These are phyloP conservation scores for Westerdykella aurantiaca DNA, from an alignment of 2,329 filamentous ascomycete species.

Conservation along the genomic window DNA sequence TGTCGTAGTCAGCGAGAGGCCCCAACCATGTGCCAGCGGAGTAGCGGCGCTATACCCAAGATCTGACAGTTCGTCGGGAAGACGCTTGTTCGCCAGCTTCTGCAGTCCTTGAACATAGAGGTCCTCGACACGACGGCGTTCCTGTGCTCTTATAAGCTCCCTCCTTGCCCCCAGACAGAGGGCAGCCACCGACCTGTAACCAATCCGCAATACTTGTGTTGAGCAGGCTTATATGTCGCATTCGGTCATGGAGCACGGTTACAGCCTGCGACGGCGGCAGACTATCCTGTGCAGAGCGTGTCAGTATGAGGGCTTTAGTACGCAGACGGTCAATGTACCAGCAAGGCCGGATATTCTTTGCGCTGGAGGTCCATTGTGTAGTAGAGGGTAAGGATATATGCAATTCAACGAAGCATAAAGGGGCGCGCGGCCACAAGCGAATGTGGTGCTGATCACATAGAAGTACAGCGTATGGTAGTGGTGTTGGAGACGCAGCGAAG, in stretches of 20 bases:
- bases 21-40: neutral
- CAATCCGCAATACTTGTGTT: constrained; percentile 93
- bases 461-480: constrained; percentile 22
- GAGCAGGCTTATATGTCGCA: constrained; percentile 78
- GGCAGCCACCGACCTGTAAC: constrained; percentile 67
- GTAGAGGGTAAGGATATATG: constrained; percentile 6
- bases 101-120: constrained; percentile 76
- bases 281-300: constrained; percentile 54
- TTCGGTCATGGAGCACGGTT: constrained; percentile 73
- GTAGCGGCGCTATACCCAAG: constrained; percentile 65
- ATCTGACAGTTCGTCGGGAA: constrained; percentile 70
- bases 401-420: neutral
- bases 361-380: constrained; percentile 60
- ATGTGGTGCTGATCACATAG: constrained; percentile 24
- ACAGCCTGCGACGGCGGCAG: constrained; percentile 80
- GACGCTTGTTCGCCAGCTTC: constrained; percentile 69
- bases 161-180: constrained; percentile 2
- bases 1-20: constrained; percentile 40
- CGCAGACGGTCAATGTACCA: constrained; percentile 58
- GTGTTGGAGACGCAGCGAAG: neutral
- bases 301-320: constrained; percentile 23
- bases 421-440: constrained; percentile 24
- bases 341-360: constrained; percentile 87
- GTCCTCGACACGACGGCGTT: constrained; percentile 88
- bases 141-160: constrained; percentile 50